These are phyloP conservation scores for Volutella citrinella DNA, from an alignment of 2,329 filamentous ascomycete species.

Conservation along the genomic window DNA sequence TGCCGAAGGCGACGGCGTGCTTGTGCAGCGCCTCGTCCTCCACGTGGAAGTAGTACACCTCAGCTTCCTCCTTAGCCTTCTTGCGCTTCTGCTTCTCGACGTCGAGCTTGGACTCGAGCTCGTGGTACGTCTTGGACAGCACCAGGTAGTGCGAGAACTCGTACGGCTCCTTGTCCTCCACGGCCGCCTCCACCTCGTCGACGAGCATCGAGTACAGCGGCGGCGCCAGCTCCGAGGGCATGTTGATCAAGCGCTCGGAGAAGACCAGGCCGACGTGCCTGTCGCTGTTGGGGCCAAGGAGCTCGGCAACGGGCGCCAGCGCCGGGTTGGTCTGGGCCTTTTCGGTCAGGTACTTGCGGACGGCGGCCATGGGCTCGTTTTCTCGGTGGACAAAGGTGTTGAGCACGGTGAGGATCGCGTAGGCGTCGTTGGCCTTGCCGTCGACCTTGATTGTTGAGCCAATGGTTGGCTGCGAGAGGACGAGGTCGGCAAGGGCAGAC, in stretches of 20 bases:
- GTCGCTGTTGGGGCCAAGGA: slow-evolving; percentile 50
- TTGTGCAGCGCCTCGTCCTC: slow-evolving; percentile 89
- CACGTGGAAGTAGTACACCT: slow-evolving; percentile 87
- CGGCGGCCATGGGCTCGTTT: slow-evolving; percentile 66
- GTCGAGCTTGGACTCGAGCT: slow-evolving; percentile 79
- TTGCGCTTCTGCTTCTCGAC: slow-evolving; percentile 59
- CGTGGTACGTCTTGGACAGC: slow-evolving; percentile 86
- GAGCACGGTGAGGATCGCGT: slow-evolving; percentile 85
- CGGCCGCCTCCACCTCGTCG: slow-evolving; percentile 84
- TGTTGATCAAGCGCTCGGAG: slow-evolving; percentile 94
- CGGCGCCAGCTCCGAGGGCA: slow-evolving; percentile 88
- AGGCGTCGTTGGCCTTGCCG: slow-evolving; percentile 87
- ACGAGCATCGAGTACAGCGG: slow-evolving; percentile 93
- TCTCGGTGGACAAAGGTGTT: slow-evolving; percentile 78
- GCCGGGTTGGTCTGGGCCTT: slow-evolving; percentile 52
- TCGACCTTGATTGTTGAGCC: slow-evolving; percentile 98
- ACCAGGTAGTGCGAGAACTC: slow-evolving; percentile 91
- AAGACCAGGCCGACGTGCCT: slow-evolving; percentile 78
- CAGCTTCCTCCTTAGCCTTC: slow-evolving; percentile 58
- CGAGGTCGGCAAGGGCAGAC: slow-evolving; percentile 79
- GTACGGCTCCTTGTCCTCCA: slow-evolving; percentile 90
- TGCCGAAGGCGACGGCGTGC: slow-evolving; percentile 67
- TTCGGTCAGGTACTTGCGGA: slow-evolving; percentile 68
- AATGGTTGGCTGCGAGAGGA: slow-evolving; percentile 81
- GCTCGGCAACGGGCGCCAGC: slow-evolving; percentile 53